Evolutionary conservation across 768 basidiomycete genomes (phyloP), one percentile per base, ranked within the genome.

Genomic region (Lactifluus piperatus): DNA sequence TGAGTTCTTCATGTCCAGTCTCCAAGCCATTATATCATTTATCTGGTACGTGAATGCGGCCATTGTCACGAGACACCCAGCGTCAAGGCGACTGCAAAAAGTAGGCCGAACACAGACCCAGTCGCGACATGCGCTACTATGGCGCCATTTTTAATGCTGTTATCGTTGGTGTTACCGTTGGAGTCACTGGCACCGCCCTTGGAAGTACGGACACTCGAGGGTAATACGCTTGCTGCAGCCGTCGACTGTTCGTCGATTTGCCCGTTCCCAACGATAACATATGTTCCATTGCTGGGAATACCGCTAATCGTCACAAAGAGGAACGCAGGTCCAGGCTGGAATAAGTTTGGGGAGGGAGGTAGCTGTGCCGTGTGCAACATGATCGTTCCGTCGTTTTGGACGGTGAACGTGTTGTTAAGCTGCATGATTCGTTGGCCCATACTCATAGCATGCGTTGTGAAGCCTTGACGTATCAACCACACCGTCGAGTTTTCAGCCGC

Each of bases 301-400:
- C 91, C 94, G 63, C 85, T 78, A 60, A 97, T 79, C 46, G 83
- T 86, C 60, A 94, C 87, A 67, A 83, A 97, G 58, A 94, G 60
- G 62, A 93, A 76, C 0, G 82, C 88, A 10, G 94, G 93, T 6
- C 94, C 94, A 5, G 94, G 94, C 66, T 88, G 85, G 76, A 97
- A 80, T 67, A 97, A 65, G 68, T 87, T 86, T 13, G 94, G 75
- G 71, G 87, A 90, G 0, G 91, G 88, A 1, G 90, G 91, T 5
- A 83, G 77, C 69, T 94, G 94, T 1, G 86, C 74, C 47, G 91
- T 87, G 71, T 94, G 85, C 3, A 95, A 73, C 4, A 80, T 80
- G 63, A 91, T 84, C 20, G 85, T 82, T 20, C 88, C 86, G 64
- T 92, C 83, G 20, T 66, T 70, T 69, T 90, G 83, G 56, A 91